Evolutionary conservation across 2,329 filamentous ascomycete species (phyloP).

Genomic region (Blastomyces emzantsi): DNA sequence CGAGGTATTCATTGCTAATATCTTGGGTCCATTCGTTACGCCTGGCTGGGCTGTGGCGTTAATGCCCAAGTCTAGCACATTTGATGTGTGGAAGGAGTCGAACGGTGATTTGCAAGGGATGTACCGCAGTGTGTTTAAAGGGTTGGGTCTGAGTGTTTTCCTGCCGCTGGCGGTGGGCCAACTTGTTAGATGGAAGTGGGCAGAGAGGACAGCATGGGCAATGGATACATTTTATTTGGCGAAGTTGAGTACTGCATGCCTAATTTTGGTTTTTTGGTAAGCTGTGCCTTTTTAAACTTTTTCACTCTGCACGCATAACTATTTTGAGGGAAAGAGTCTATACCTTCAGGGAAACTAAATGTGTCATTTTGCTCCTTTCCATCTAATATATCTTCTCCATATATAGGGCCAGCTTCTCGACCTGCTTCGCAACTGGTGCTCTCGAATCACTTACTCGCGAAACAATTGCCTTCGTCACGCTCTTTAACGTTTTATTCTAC

Average conservation of each 20-base stretch:
- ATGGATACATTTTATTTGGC: conserved; percentile 46
- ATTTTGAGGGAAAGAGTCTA: not conserved
- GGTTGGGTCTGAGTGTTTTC: conserved; percentile 58
- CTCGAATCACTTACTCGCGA: conserved; percentile 49
- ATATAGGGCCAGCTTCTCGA: conserved; percentile 31
- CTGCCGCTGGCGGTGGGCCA: conserved; percentile 57
- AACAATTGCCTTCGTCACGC: conserved; percentile 57
- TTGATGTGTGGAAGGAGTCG: conserved; percentile 37
- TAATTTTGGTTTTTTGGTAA: conserved; percentile 50
- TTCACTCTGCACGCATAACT: not conserved
- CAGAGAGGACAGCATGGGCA: conserved; percentile 31
- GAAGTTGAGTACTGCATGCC: conserved; percentile 38
- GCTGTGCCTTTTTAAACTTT: conserved; percentile 9
- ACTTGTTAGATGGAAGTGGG: conserved; percentile 47
- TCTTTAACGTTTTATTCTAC: conserved; percentile 60
- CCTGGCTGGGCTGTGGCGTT: conserved; percentile 52
- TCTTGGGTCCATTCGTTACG: conserved; percentile 58
- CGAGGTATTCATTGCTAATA: conserved; percentile 61
- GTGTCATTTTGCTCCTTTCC: not conserved
- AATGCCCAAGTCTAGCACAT: conserved; percentile 38
- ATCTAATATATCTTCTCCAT: conserved; percentile 40
- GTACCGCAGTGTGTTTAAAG: conserved; percentile 58
- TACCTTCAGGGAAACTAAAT: not conserved
- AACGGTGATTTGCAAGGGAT: conserved; percentile 49
- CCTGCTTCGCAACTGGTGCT: conserved; percentile 52